Percentiles rank a stretch among this genome's conserved stretches.
phyloP scores from a whole-genome alignment of 805 yeast species.

The Ogataea nonfermentans region DNA sequence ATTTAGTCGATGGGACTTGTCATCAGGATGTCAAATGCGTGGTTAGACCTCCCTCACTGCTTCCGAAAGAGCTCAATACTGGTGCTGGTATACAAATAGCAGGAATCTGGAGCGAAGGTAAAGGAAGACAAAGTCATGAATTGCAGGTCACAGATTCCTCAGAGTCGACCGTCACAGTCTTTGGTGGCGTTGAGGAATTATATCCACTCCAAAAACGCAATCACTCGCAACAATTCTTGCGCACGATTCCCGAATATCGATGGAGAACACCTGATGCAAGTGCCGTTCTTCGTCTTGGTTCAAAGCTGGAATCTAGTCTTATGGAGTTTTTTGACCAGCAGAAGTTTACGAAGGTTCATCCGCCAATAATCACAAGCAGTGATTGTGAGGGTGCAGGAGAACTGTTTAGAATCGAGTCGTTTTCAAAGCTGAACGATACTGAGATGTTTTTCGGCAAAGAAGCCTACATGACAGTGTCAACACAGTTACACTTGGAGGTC shows the following conservation, averaged over 20 bases:
- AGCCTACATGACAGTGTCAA: slow-evolving; percentile 81
- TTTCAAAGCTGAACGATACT: slow-evolving; percentile 20
- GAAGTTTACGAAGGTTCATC: slow-evolving; percentile 69
- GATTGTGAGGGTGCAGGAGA: slow-evolving; percentile 99
- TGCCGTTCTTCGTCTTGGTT: slow-evolving; percentile 69
- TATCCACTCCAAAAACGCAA: slow-evolving; percentile 86
- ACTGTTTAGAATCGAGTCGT: slow-evolving; percentile 56
- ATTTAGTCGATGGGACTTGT: slow-evolving; percentile 75
- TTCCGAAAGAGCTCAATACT: slow-evolving; percentile 32
- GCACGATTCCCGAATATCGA: slow-evolving; percentile 74
- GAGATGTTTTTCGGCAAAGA: slow-evolving; percentile 59
- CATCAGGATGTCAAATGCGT: slow-evolving; percentile 55
- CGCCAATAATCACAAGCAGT: slow-evolving; percentile 83
- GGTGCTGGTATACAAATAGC: slow-evolving; percentile 37
- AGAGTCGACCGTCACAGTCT: slow-evolving; percentile 36
- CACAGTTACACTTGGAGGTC: slow-evolving; percentile 88
- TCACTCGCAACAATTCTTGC: slow-evolving; percentile 61
- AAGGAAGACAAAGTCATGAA: slow-evolving; percentile 55
- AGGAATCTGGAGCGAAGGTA: slow-evolving; percentile 40
- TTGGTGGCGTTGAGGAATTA: slow-evolving; percentile 59
- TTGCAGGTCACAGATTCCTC: slow-evolving; percentile 38
- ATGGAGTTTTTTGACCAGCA: slow-evolving; percentile 50
- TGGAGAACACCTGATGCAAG: slow-evolving; percentile 69
- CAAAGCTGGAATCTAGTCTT: slow-evolving; percentile 56
- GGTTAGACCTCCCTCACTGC: slow-evolving; percentile 38